Conservation (phyloP, 2,329 filamentous ascomycete genomes). For the Conoideocrella luteorostrata region DNA sequence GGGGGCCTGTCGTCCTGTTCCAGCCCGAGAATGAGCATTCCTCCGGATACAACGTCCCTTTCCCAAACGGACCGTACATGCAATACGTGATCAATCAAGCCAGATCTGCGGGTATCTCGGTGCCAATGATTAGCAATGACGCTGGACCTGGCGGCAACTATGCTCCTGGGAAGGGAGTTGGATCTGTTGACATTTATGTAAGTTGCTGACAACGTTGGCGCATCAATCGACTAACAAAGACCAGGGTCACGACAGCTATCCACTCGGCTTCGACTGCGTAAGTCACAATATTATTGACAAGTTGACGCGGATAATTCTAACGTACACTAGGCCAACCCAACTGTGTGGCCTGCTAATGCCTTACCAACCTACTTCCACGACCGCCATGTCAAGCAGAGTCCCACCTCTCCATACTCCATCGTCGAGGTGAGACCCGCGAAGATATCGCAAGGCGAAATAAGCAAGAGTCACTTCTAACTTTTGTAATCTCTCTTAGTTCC, state of each 20-base stretch:
- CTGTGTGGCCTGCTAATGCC: constrained; percentile 56
- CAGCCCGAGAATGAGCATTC: constrained; percentile 83
- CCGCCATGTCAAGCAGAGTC: constrained; percentile 44
- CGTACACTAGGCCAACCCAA: constrained; percentile 26
- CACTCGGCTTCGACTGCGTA: constrained; percentile 38
- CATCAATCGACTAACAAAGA: constrained; percentile 5
- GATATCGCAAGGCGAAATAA: not conserved
- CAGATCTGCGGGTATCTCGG: constrained; percentile 60
- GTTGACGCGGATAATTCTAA: too few relatives aligned
- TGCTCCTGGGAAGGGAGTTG: constrained; percentile 52
- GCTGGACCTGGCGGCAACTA: constrained; percentile 54
- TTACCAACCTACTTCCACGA: constrained; percentile 40
- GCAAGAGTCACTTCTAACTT: not conserved
- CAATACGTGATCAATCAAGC: constrained; percentile 64
- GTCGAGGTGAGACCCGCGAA: constrained; percentile 35
- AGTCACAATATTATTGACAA: too few relatives aligned
- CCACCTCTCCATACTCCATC: constrained; percentile 60
- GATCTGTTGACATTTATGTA: constrained; percentile 53
- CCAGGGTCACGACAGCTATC: constrained; percentile 31
- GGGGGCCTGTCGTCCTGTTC: constrained; percentile 69
- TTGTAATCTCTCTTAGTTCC: constrained; percentile 39
- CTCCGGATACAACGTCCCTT: constrained; percentile 40
- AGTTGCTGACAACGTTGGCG: constrained; percentile 2
- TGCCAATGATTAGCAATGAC: constrained; percentile 73
- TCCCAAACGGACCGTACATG: constrained; percentile 64